Percentiles rank a stretch among this genome's conserved stretches.
These are phyloP conservation scores for Sarocladium brachiariae DNA, from an alignment of 2,329 filamentous ascomycete species.

Conservation along the genomic window DNA sequence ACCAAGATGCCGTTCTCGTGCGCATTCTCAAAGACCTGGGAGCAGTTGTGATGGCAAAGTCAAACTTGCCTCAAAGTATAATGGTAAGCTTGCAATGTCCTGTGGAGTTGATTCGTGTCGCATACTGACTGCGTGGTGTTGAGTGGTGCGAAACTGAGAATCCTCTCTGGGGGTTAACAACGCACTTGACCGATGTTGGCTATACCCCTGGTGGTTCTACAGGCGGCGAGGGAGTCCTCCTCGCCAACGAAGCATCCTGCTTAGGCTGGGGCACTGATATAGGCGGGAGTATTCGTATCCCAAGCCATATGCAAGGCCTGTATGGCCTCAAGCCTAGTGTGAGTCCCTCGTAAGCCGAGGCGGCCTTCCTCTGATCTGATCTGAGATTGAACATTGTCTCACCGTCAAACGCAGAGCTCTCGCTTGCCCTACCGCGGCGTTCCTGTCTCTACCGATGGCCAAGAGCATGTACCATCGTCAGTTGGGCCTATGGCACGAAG, in stretches of 20 bases:
- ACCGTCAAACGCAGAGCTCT: not conserved
- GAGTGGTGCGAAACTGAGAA: too few species aligned
- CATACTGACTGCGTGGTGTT: too few species aligned
- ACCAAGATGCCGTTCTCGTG: too few species aligned
- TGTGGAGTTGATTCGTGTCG: too few species aligned
- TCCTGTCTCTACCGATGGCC: slow-evolving; percentile 17
- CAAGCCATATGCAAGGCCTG: slow-evolving; percentile 35
- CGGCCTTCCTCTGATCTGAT: too few species aligned
- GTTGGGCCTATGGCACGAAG: slow-evolving; percentile 16
- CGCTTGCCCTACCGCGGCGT: slow-evolving; percentile 18
- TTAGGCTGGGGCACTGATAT: slow-evolving; percentile 38
- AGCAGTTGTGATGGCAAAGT: too few species aligned
- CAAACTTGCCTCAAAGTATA: too few species aligned
- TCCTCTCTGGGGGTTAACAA: too few species aligned
- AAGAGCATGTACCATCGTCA: slow-evolving; percentile 28
- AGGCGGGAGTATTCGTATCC: slow-evolving; percentile 37
- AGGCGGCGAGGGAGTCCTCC: slow-evolving; percentile 45
- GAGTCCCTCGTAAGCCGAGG: too few species aligned
- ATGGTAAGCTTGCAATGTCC: too few species aligned
- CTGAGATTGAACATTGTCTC: too few species aligned
- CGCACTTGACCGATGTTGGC: too few species aligned
- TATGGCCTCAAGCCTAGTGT: slow-evolving; percentile 38
- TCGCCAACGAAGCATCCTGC: slow-evolving; percentile 33
- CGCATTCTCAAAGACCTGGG: slow-evolving; percentile 51
- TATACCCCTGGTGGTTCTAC: slow-evolving; percentile 56